Evolutionary conservation across 2,329 filamentous ascomycete genomes (phyloP), one percentile per base, ranked within the genome.

Genomic region (Zasmidium angulare): DNA sequence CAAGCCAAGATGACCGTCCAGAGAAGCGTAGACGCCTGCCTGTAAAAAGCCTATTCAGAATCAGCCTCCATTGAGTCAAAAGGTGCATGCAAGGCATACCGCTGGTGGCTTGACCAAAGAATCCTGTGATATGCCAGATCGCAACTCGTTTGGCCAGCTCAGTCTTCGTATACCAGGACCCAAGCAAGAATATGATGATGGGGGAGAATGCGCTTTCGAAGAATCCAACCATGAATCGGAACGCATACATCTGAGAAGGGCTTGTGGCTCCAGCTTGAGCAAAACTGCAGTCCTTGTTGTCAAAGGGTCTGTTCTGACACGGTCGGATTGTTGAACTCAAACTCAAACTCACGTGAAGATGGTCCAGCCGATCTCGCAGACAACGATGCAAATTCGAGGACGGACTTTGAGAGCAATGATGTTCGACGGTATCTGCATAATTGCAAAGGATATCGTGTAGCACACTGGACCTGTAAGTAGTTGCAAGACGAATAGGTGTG

Each of bases 181-280:
- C 61, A 2, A 63, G 60, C 7, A 62, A 36, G 21, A 55, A 58
- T 17, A 59, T 59, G n/a, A 66, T 60, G 29, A 61, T 62, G 1
- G 66, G 66, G n/a, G 65, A 66, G 31, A 62, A 62, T 0, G 56
- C 59, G 1, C 46, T 47, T 46, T 61, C 59, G 11, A 61, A 55
- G 17, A 61, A 36, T 14, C 59, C 55, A 22, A 61, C 26, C 53
- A 58, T 50, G 31, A 61, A 61, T 29, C 59, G 59, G 29, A 61
- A 54, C 6, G 55, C 59, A 40, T 61, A 61, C 59, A 61, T 61
- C 50, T 61, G 61, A 17, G 54, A 53, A 9, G 58, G 46, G 22
- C 26, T 57, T 9, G 59, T 59, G 12, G 59, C 59, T 17, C 56
- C 61, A 17, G 61, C 56, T 52, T 60, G 55, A 9, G 58, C 59